Evolutionary conservation across 805 yeast species (phyloP).

Genomic region (Pichia cabralensis): DNA sequence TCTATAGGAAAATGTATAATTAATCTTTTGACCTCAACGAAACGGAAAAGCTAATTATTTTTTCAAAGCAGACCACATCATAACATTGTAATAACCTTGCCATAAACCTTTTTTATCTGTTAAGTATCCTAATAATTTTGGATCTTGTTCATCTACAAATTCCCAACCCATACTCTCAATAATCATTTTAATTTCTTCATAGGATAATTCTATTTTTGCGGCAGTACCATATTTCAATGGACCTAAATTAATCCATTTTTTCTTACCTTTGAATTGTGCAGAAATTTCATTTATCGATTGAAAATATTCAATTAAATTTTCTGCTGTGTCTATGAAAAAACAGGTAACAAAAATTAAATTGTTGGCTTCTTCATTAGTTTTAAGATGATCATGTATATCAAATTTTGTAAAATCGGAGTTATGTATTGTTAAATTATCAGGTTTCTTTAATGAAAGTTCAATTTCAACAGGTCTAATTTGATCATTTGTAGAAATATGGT

Average conservation of each 20-base stretch:
- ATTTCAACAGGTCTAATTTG: slow-evolving; percentile 41
- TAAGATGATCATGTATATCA: slow-evolving; percentile 19
- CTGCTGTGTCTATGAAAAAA: slow-evolving; percentile 89
- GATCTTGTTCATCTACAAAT: slow-evolving; percentile 27
- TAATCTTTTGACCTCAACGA: too few relatives aligned
- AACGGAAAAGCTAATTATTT: not conserved
- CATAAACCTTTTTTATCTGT: slow-evolving; percentile 60
- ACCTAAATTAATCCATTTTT: slow-evolving; percentile 81
- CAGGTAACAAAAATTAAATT: slow-evolving; percentile 53
- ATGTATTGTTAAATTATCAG: slow-evolving; percentile 36
- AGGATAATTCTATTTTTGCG: slow-evolving; percentile 62
- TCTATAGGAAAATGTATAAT: too few relatives aligned
- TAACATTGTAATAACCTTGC: slow-evolving; percentile 69
- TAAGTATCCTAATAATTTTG: slow-evolving; percentile 46
- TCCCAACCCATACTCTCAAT: slow-evolving; percentile 58
- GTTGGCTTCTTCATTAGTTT: slow-evolving; percentile 18
- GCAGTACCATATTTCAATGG: slow-evolving; percentile 90
- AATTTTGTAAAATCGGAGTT: slow-evolving; percentile 61
- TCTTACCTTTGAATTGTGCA: slow-evolving; percentile 25
- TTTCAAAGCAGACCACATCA: slow-evolving; percentile 38
- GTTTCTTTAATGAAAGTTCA: slow-evolving; percentile 26
- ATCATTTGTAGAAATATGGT: slow-evolving; percentile 37
- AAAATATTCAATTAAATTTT: slow-evolving; percentile 67
- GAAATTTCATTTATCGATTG: slow-evolving; percentile 45
- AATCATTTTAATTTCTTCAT: slow-evolving; percentile 54